These are phyloP conservation scores for Marchantia paleacea DNA, from an alignment of 225 moss, liverwort and hornwort species.

Conservation along the genomic window DNA sequence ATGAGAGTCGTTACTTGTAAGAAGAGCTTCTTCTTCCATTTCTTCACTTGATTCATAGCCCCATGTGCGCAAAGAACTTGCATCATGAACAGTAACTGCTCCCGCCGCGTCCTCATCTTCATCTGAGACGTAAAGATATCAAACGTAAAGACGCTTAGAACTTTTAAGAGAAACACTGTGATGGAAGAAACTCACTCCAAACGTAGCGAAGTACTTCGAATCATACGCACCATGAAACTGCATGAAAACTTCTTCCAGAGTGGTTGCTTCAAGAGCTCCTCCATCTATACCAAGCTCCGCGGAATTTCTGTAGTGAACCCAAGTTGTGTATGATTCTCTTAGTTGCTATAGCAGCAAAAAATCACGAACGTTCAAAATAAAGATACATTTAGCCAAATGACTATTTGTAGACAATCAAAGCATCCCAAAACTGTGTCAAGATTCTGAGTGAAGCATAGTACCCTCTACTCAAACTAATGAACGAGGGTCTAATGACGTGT, in stretches of 20 bases:
- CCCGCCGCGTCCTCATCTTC: conserved; percentile 85
- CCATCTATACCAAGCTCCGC: conserved; percentile 66
- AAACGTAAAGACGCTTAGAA: neutral
- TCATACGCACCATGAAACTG: conserved; percentile 67
- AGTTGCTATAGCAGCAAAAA: neutral
- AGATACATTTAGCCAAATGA: neutral
- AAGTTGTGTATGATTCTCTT: neutral
- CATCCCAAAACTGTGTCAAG: neutral
- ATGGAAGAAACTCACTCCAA: neutral
- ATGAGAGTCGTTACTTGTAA: conserved; percentile 61
- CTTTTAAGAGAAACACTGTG: neutral
- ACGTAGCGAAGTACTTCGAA: conserved; percentile 4
- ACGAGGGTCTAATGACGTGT: no score
- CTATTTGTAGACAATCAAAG: neutral
- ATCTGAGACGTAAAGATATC: conserved; percentile 39
- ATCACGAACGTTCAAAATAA: neutral
- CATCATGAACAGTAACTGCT: conserved; percentile 59
- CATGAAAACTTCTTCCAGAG: conserved; percentile 88
- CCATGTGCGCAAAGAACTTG: conserved; percentile 45
- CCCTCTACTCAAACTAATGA: no score
- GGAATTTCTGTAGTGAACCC: conserved; percentile 49
- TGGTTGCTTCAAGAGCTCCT: conserved; percentile 86
- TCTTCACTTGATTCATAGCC: conserved; percentile 55
- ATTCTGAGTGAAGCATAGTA: neutral
- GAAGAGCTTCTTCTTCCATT: conserved; percentile 73